phyloP scores from a whole-genome alignment of 257 asterid genomes.

The Scutellaria baicalensis region DNA sequence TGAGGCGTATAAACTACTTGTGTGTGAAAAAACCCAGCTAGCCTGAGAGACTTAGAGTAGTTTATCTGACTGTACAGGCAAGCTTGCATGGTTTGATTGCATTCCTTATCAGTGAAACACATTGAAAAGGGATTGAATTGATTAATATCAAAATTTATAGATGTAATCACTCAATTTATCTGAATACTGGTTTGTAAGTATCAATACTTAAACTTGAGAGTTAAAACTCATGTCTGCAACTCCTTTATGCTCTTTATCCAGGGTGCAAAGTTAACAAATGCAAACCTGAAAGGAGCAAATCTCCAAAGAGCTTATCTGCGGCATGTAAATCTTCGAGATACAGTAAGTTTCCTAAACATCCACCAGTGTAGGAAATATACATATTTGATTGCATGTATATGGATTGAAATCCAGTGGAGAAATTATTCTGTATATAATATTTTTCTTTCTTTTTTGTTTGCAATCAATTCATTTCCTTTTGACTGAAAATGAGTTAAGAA shows the following conservation, averaged over 20 bases:
- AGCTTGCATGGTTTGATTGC: not conserved
- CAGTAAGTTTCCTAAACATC: conserved; percentile 45
- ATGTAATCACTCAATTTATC: not conserved
- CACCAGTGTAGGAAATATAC: not conserved
- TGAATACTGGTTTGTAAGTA: not conserved
- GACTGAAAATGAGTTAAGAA: not conserved
- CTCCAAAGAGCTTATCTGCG: conserved; percentile 94
- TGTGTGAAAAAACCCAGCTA: not conserved
- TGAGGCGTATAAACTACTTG: not conserved
- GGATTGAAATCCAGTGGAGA: not conserved
- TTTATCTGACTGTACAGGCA: not conserved
- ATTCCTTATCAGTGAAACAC: not conserved
- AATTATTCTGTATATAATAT: not conserved
- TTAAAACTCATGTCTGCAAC: not conserved
- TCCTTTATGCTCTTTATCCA: conserved; percentile 14
- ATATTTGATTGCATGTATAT: not conserved
- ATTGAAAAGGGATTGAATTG: not conserved
- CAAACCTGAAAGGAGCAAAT: conserved; percentile 89
- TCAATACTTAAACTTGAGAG: not conserved
- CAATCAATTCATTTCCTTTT: not conserved
- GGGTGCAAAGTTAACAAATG: conserved; percentile 88
- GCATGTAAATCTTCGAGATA: conserved; percentile 76
- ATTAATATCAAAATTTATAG: not conserved
- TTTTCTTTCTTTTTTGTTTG: not conserved
- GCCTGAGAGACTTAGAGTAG: not conserved